These are phyloP conservation scores for Euphorbia pulcherrima DNA, from an alignment of 345 rosid species.

Conservation along the genomic window DNA sequence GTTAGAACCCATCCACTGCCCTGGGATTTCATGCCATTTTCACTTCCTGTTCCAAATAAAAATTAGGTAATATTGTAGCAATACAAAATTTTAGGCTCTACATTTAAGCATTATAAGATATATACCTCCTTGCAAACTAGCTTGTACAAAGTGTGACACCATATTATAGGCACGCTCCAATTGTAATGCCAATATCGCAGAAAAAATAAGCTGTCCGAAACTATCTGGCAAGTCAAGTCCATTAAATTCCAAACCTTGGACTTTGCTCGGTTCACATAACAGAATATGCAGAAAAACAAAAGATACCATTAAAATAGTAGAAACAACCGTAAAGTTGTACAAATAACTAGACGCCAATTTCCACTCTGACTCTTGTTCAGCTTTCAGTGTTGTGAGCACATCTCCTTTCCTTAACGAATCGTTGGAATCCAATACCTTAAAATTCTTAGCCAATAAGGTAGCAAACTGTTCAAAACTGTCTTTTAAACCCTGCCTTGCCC, in stretches of 20 bases:
- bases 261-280: constrained; percentile 43
- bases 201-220: constrained; percentile 66
- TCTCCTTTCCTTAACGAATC: constrained; percentile 45
- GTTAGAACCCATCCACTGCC: constrained; percentile 94
- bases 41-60: constrained; percentile 46
- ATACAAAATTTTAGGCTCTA: not conserved
- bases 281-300: constrained; percentile 59
- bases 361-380: constrained; percentile 59
- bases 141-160: constrained; percentile 64
- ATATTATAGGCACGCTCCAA: constrained; percentile 59
- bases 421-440: constrained; percentile 37
- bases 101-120: not conserved
- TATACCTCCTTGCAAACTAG: constrained; percentile 64
- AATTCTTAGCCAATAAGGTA: constrained; percentile 47
- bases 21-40: constrained; percentile 58
- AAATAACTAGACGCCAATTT: constrained; percentile 57
- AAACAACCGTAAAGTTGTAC: constrained; percentile 57
- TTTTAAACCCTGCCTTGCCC: constrained; percentile 70
- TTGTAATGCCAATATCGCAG: constrained; percentile 53
- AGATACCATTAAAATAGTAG: constrained; percentile 46
- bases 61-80: constrained; percentile 4
- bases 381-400: constrained; percentile 55
- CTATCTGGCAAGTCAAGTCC: constrained; percentile 89
- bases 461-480: constrained; percentile 70
- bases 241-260: constrained; percentile 62